phyloP scores from a whole-genome alignment of 2,329 filamentous ascomycete genomes.

The Didymella pinodella region DNA sequence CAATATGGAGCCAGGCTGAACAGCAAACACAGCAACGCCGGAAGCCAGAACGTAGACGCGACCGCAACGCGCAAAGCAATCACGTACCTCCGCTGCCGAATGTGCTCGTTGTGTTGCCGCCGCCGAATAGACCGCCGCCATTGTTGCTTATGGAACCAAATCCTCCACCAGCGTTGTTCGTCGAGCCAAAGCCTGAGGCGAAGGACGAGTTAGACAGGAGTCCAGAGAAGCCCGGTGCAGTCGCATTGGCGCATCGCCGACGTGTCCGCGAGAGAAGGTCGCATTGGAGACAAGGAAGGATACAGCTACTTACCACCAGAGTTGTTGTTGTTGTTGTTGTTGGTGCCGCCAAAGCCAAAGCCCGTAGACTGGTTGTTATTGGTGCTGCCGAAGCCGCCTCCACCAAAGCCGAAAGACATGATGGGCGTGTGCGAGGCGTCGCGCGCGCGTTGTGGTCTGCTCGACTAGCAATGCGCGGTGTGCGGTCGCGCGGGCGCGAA shows the following conservation, averaged over 20 bases:
- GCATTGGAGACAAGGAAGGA: conserved; percentile 28
- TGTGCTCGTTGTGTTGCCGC: conserved; percentile 38
- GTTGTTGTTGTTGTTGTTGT: conserved; percentile 37
- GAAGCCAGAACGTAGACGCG: conserved; percentile 29
- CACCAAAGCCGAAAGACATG: conserved; percentile 68
- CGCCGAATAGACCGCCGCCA: conserved; percentile 44
- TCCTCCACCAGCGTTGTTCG: conserved; percentile 39
- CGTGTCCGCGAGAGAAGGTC: conserved; percentile 32
- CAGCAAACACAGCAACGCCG: conserved; percentile 10
- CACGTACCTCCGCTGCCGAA: conserved; percentile 52
- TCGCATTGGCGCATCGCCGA: conserved; percentile 41
- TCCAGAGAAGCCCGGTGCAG: conserved; percentile 39
- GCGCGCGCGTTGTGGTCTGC: conserved; percentile 33
- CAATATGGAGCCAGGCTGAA: background rate
- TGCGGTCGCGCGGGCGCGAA: conserved; percentile 29
- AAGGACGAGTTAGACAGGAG: conserved; percentile 51
- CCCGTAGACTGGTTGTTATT: conserved; percentile 44
- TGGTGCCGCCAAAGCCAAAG: conserved; percentile 52
- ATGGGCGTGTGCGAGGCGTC: conserved; percentile 34
- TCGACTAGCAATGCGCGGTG: conserved; percentile 32
- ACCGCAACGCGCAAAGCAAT: conserved; percentile 45
- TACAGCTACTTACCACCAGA: conserved; percentile 61
- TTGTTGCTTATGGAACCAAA: conserved; percentile 46
- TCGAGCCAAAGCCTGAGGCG: conserved; percentile 53
- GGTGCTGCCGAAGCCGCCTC: conserved; percentile 49